Evolutionary conservation across 306 rosid genomes (phyloP).

Genomic region (Trifolium subterraneum): DNA sequence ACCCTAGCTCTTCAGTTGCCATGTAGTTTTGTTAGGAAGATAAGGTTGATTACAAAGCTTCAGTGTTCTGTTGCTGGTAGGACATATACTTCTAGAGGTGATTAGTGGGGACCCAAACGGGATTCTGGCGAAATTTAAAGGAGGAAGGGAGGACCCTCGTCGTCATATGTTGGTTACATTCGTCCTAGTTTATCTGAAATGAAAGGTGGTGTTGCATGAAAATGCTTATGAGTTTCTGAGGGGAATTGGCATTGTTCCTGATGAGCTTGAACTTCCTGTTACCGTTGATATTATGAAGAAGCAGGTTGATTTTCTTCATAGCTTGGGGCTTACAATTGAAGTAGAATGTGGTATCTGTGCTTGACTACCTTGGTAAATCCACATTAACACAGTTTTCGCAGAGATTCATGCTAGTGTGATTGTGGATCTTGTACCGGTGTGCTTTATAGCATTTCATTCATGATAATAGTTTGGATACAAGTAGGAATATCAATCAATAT

Average conservation of each 20-base stretch:
- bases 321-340: constrained; percentile 79
- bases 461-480: too few relatives aligned
- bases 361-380: constrained; percentile 92
- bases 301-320: constrained; percentile 89
- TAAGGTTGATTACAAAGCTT: constrained; percentile 54
- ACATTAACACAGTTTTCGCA: constrained; percentile 76
- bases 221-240: constrained; percentile 76
- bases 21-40: constrained; percentile 49
- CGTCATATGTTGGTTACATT: constrained; percentile 49
- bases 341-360: constrained; percentile 98
- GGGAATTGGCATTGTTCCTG: constrained; percentile 82
- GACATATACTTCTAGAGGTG: constrained; percentile 43
- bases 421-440: constrained; percentile 85
- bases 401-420: constrained; percentile 96
- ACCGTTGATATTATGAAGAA: constrained; percentile 91
- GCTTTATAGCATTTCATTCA: too few relatives aligned
- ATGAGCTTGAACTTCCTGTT: constrained; percentile 99
- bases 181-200: constrained; percentile 87
- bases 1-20: constrained; percentile 50
- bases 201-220: constrained; percentile 63
- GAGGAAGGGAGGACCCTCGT: constrained; percentile 59
- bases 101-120: constrained; percentile 43
- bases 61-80: constrained; percentile 64
- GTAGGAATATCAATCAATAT: too few relatives aligned
- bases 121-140: constrained; percentile 44